These are phyloP conservation scores for Periconia sp. DNA, from an alignment of 2,329 filamentous ascomycete species.

Conservation along the genomic window DNA sequence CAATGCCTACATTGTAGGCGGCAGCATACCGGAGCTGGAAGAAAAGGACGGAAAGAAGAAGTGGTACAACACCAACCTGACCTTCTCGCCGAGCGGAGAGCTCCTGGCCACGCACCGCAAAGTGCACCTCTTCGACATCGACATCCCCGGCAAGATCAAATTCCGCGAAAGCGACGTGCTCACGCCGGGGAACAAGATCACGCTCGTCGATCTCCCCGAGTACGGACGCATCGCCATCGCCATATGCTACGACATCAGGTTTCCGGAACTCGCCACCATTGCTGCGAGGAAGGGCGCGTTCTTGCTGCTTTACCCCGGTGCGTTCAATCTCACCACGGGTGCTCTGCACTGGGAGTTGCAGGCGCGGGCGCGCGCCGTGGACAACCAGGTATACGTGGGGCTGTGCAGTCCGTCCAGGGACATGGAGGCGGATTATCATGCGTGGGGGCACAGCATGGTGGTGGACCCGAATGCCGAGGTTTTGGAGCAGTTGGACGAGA, in stretches of 20 bases:
- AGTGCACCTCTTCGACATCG: constrained; percentile 95
- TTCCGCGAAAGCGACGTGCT: constrained; percentile 93
- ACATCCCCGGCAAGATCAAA: constrained; percentile 91
- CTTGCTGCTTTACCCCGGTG: constrained; percentile 89
- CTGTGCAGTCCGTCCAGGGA: constrained; percentile 91
- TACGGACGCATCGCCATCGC: constrained; percentile 87
- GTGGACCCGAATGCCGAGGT: constrained; percentile 86
- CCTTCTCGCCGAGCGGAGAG: constrained; percentile 78
- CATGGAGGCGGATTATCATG: constrained; percentile 77
- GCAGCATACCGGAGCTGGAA: constrained; percentile 87
- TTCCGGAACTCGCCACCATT: constrained; percentile 90
- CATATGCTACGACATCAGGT: constrained; percentile 98
- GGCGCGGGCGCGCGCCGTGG: constrained; percentile 81
- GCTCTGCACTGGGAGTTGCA: constrained; percentile 89
- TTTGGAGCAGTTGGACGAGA: constrained; percentile 78
- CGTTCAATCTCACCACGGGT: constrained; percentile 94
- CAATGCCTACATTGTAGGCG: constrained; percentile 82
- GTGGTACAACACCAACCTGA: constrained; percentile 90
- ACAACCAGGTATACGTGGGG: constrained; percentile 94
- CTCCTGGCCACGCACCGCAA: constrained; percentile 91
- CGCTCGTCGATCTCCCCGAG: constrained; percentile 82
- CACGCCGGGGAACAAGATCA: constrained; percentile 82
- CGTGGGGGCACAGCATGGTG: constrained; percentile 90
- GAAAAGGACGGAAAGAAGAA: constrained; percentile 58
- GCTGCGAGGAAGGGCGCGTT: constrained; percentile 88